These are phyloP conservation scores for apple (Malus domestica) DNA, from an alignment of 306 rosid genomes.

Conservation along the genomic window DNA sequence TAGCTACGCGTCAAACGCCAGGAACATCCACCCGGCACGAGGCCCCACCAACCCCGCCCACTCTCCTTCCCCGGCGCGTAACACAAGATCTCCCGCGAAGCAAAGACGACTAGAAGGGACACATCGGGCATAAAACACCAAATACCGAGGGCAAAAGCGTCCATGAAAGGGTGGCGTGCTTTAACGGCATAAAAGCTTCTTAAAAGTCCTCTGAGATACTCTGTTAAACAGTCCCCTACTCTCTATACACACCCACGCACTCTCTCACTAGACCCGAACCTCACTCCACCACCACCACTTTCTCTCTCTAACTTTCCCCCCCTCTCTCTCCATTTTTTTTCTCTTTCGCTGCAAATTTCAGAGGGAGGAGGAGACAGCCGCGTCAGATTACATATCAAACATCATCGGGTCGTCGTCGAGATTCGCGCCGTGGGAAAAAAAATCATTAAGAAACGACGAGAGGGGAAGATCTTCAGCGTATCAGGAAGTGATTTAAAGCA, in stretches of 20 bases:
- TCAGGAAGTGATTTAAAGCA: conserved; percentile 41
- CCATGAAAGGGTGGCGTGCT: conserved; percentile 43
- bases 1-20: conserved; percentile 11
- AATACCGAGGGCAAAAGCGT: conserved; percentile 30
- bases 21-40: neutral
- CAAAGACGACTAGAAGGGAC: neutral
- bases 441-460: neutral
- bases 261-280: neutral
- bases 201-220: conserved; percentile 33
- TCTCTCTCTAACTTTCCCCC: conserved; percentile 15
- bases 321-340: neutral
- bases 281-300: neutral
- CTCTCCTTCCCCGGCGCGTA: neutral
- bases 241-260: conserved; percentile 17
- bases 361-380: conserved; percentile 24
- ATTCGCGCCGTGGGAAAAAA: conserved; percentile 42
- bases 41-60: neutral
- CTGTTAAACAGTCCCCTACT: conserved; percentile 58
- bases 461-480: conserved; percentile 42
- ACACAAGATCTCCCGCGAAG: neutral
- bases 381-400: conserved; percentile 22
- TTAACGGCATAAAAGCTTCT: conserved; percentile 36
- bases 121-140: neutral
- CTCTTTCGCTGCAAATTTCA: conserved; percentile 15
- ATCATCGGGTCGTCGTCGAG: conserved; percentile 34